Base-by-base conservation (phyloP, 306 rosid genomes). In the Citrullus amarus region DNA sequence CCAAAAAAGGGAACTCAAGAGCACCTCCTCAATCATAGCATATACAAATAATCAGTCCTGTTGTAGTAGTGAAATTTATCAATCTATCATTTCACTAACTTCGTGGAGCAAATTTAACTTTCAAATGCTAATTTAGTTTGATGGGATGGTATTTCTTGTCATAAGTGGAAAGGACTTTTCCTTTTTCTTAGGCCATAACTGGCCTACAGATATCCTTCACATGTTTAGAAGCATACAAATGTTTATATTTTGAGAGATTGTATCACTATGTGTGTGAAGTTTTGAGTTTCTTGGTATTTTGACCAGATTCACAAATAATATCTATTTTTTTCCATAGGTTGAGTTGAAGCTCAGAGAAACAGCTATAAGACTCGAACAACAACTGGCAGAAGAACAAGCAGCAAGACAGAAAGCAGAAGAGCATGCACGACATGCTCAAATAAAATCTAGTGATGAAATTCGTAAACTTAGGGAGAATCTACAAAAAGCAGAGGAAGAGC, bases 361-460 rank as follows among this genome's bases (percentile, higher is more conserved):
- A 61, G 90, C 93, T 56, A 13, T 20, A 8, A 86, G 84, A 88
- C 96, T 94, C 3, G 96, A 92, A 83, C 87, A 88, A 70, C 92
- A 87, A 75, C 79, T 92, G 85, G 90, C 87, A 1, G 93, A 90
- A 56, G 98, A 93, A 82, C 93, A 92, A 38, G 89, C 92, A 56
- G 98, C 97, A 17, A 86, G 97, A 56, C 85, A 89, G 54, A 48
- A 48, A 13, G 54, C 54, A 48, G 54, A 48, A 48, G 54, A 48
- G 54, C 63, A 44, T 61, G 97, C 97, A 9, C 85, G 22, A 61
- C 8, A 32, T 25, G 96, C 92, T 79, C 98, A 91, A 71, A 51
- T 2, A 76, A 85, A 69, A 82, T 91, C 98, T 8, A 80, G 86
- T 30, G 91, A 87, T 5, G 93, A 94, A 83, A 94, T 94, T 69